These are phyloP conservation scores for Royoungia palumana DNA, from an alignment of 768 basidiomycete genomes.

Conservation along the genomic window DNA sequence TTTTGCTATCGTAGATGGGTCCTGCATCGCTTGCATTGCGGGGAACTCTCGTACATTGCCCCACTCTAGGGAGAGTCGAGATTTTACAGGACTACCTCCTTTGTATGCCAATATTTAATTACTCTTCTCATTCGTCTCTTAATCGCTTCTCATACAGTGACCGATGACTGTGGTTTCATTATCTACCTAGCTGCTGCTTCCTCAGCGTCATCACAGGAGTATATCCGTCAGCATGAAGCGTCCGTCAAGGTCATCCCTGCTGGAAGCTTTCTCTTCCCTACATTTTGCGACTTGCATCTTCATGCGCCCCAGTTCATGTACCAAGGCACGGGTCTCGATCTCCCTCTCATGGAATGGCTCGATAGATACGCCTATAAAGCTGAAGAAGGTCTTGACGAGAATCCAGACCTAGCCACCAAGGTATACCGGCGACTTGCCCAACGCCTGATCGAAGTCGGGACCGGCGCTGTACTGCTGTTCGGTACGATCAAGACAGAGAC, in stretches of 20 bases:
- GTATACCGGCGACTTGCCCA: slow-evolving; percentile 68
- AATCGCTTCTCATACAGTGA: slow-evolving; percentile 24
- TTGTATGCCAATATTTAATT: slow-evolving; percentile 32
- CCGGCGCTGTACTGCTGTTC: slow-evolving; percentile 73
- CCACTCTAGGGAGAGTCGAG: slow-evolving; percentile 47
- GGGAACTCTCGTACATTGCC: slow-evolving; percentile 60
- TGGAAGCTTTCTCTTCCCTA: slow-evolving; percentile 71
- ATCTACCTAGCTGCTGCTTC: slow-evolving; percentile 42
- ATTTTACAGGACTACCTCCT: slow-evolving; percentile 58
- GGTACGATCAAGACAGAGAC: slow-evolving; percentile 81
- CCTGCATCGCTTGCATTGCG: slow-evolving; percentile 26
- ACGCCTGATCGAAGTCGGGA: slow-evolving; percentile 70
- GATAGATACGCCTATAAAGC: slow-evolving; percentile 79
- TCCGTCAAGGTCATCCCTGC: slow-evolving; percentile 36
- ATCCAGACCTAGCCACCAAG: slow-evolving; percentile 53
- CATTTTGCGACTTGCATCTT: slow-evolving; percentile 80
- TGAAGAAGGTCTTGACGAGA: slow-evolving; percentile 68
- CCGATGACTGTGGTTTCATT: slow-evolving; percentile 46
- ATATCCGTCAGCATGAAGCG: slow-evolving; percentile 23
- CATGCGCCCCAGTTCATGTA: slow-evolving; percentile 91
- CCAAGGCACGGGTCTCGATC: slow-evolving; percentile 81
- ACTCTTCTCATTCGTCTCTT: background rate
- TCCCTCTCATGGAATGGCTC: slow-evolving; percentile 84
- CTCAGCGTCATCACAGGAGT: slow-evolving; percentile 33
- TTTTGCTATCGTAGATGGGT: slow-evolving; percentile 9